These are phyloP conservation scores for Lepiota venenata DNA, from an alignment of 768 basidiomycete genomes.

Conservation along the genomic window DNA sequence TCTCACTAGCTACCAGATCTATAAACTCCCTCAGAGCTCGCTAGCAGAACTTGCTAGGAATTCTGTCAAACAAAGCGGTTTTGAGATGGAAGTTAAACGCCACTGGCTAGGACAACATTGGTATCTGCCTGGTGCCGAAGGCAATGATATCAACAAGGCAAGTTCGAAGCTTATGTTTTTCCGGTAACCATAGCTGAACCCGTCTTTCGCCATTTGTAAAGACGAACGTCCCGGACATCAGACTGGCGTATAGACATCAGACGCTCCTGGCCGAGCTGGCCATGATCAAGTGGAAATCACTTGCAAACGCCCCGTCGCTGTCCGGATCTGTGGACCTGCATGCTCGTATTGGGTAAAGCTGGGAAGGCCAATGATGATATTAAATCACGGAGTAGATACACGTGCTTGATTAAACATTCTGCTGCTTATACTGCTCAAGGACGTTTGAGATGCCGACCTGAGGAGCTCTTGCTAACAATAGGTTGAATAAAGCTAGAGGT, in stretches of 20 bases:
- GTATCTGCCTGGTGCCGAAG: constrained; percentile 90
- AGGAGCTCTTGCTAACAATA: too few relatives aligned
- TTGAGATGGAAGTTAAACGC: constrained; percentile 97
- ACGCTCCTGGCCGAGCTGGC: constrained; percentile 85
- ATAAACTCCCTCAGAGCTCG: constrained; percentile 92
- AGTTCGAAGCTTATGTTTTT: constrained; percentile 8
- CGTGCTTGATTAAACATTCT: too few relatives aligned
- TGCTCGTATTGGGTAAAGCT: too few relatives aligned
- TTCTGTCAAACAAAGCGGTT: constrained; percentile 94
- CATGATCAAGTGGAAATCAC: constrained; percentile 40
- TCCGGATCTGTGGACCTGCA: too few relatives aligned
- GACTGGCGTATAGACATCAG: constrained; percentile 87
- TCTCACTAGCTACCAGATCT: constrained; percentile 61
- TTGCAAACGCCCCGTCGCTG: neutral
- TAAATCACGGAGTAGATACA: too few relatives aligned
- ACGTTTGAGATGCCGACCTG: too few relatives aligned
- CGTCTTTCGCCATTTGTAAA: constrained; percentile 24
- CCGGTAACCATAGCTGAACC: neutral
- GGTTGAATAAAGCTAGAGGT: too few relatives aligned
- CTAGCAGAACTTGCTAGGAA: constrained; percentile 98
- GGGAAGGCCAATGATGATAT: too few relatives aligned
- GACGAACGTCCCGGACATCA: constrained; percentile 97
- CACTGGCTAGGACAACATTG: constrained; percentile 93
- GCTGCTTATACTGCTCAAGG: too few relatives aligned
- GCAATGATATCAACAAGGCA: constrained; percentile 96